Base-by-base conservation (phyloP, 2,329 filamentous ascomycete genomes). In the Cryphonectria japonica region DNA sequence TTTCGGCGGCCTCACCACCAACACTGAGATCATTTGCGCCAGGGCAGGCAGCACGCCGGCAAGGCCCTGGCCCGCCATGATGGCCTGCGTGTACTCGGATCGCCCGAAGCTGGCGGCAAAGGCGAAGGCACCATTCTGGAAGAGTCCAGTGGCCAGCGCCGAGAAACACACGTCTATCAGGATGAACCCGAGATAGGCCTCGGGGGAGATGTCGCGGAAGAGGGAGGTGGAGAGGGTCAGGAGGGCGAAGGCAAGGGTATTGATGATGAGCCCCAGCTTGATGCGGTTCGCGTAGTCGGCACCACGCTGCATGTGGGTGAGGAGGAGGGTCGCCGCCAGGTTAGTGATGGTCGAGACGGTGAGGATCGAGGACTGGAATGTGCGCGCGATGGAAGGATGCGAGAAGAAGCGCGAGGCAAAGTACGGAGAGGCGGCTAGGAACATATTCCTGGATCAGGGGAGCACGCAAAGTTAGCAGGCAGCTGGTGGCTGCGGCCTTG, bases 111-210 rank as follows among this genome's bases (percentile, higher is more conserved):
- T 91, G 3, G 93, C 89, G 3, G 94, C 94, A 78, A 95, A 98
- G 2, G 96, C 94, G 79, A 98, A 97, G 14, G 96, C 89, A 26
- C 96, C 96, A 80, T 98, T 98, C 82, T 98, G 96, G 75, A 95
- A 92, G 66, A 98, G 85, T 0, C 93, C 95, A 0, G 94, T 92
- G 0, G 93, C 94, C 78, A 92, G 85, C 74, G 94, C 93, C 0
- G 94, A 89, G n/a, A 85, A 83, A 73, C 92, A 91, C 5, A 98
- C 94, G 87, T 95, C 94, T 73, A 89, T 70, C 79, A 99, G 90
- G 68, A 97, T 81, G 79, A 98, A 97, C 34, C 81, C 86, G 71
- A 98, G 92, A 81, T 98, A 98, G 4, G 83, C 81, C 0, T 82
- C 82, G 0, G 93, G 85, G 0, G 90, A 86, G 13, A 88, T 84